Conservation (phyloP, 2,329 filamentous ascomycete genomes). For the Periconia sp. region DNA sequence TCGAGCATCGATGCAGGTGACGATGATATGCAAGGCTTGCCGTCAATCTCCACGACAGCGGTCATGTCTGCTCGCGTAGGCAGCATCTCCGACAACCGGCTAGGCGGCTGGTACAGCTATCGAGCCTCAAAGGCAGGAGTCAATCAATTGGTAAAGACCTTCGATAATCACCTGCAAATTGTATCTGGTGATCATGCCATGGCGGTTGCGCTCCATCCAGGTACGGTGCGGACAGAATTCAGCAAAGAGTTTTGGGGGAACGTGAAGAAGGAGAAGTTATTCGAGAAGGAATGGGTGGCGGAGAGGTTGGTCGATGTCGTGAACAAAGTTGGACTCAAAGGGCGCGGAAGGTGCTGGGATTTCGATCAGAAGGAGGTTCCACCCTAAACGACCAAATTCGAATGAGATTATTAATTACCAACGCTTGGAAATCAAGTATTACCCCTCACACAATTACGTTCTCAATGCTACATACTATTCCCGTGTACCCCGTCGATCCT, state of each 20-base stretch:
- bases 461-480: no score
- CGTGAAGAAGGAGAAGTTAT: conserved; percentile 67
- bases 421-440: no score
- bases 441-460: no score
- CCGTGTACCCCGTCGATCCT: no score
- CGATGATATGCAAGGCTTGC: conserved; percentile 34
- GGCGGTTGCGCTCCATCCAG: conserved; percentile 76
- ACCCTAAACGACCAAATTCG: conserved; percentile 36
- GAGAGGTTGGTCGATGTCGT: conserved; percentile 70
- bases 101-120: conserved; percentile 85
- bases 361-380: conserved; percentile 47
- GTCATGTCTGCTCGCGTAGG: conserved; percentile 81
- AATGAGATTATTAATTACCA: no score
- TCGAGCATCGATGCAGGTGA: conserved; percentile 8
- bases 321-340: conserved; percentile 65
- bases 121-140: conserved; percentile 77
- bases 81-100: conserved; percentile 71
- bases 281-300: conserved; percentile 70
- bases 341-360: conserved; percentile 48
- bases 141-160: conserved; percentile 72
- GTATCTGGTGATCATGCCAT: conserved; percentile 67
- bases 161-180: conserved; percentile 70
- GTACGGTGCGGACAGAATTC: conserved; percentile 78
- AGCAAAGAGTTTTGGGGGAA: conserved; percentile 74
- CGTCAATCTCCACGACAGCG: conserved; percentile 69